These are phyloP conservation scores for Tetrahymena malaccensis DNA, from an alignment of 73 alveolate genomes.

Conservation along the genomic window DNA sequence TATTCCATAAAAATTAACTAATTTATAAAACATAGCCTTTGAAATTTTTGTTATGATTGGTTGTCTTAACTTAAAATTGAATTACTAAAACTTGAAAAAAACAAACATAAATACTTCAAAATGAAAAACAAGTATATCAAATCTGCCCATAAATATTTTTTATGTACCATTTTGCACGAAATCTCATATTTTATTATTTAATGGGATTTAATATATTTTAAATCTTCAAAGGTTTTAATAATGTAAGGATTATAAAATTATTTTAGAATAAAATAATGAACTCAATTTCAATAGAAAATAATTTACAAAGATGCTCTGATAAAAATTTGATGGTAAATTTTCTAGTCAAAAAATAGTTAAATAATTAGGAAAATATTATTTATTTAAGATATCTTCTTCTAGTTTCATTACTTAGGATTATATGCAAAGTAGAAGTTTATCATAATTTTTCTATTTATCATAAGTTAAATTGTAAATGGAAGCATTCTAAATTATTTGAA, in stretches of 20 bases:
- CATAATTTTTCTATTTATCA: not conserved
- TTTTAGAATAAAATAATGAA: not conserved
- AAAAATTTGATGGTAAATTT: not conserved
- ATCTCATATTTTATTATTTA: too few species aligned
- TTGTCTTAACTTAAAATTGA: too few species aligned
- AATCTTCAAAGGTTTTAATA: too few species aligned
- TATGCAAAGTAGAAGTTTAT: not conserved
- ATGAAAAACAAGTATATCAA: too few species aligned
- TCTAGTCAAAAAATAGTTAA: too few species aligned
- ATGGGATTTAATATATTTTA: not conserved
- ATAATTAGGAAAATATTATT: not conserved
- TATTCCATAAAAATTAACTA: too few species aligned
- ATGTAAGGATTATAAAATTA: not conserved
- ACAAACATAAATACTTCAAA: too few species aligned
- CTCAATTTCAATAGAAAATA: not conserved
- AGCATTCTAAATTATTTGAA: not conserved
- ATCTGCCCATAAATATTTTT: too few species aligned
- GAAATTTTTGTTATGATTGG: too few species aligned
- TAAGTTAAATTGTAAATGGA: not conserved
- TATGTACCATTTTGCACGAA: too few species aligned
- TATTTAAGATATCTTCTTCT: not conserved
- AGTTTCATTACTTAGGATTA: not conserved
- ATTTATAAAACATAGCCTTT: too few species aligned
- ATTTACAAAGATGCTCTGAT: not conserved
- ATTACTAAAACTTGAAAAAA: too few species aligned